Conservation (phyloP, 2,329 filamentous ascomycete genomes). For the Zymoseptoria pseudotritici region DNA sequence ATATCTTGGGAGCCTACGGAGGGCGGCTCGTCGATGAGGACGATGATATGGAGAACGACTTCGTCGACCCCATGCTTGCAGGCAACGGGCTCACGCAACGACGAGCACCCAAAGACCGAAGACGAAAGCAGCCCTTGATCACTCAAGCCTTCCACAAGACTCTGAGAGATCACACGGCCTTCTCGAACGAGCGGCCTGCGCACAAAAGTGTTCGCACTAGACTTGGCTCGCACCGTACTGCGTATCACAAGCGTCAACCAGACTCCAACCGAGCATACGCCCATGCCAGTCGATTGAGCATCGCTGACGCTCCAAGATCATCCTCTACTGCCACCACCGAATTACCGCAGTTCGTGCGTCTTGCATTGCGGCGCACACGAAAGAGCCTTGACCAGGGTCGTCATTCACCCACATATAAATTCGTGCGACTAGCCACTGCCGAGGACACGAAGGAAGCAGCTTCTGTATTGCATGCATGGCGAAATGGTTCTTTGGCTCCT, state of each 20-base stretch:
- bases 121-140: constrained; percentile 13
- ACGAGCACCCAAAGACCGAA: neutral
- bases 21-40: constrained; percentile 16
- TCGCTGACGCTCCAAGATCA: constrained; percentile 41
- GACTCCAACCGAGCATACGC: neutral
- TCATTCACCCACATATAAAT: constrained; percentile 45
- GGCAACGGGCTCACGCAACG: constrained; percentile 2
- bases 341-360: constrained; percentile 45
- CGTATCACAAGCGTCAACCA: neutral
- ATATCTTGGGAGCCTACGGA: constrained; percentile 9
- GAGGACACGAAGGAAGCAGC: constrained; percentile 51
- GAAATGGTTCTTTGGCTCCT: constrained; percentile 31
- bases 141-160: constrained; percentile 26
- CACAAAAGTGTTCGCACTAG: neutral
- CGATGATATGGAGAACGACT: constrained; percentile 40
- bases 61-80: constrained; percentile 36
- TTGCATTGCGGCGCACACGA: constrained; percentile 48
- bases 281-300: constrained; percentile 35
- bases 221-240: neutral
- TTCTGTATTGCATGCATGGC: constrained; percentile 45
- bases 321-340: constrained; percentile 27
- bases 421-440: constrained; percentile 45
- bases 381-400: constrained; percentile 42
- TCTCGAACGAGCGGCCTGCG: constrained; percentile 17
- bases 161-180: neutral